Percentiles rank a stretch among this genome's conserved stretches.
Evolutionary conservation across 768 basidiomycete genomes (phyloP).

Genomic region (Hygrophoropsis aurantiaca): DNA sequence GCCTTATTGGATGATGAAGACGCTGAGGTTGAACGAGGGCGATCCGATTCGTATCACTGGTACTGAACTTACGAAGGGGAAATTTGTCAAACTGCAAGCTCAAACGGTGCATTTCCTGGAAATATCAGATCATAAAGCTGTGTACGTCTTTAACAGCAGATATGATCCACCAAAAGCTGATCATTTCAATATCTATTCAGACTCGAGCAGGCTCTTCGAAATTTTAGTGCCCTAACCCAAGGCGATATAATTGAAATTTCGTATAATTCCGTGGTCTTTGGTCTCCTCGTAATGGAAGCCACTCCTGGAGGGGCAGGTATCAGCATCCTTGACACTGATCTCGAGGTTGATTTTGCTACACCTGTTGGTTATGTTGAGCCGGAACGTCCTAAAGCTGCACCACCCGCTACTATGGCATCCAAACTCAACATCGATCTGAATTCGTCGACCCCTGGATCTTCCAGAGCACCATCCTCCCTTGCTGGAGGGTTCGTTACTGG

Average conservation of each 20-base stretch:
- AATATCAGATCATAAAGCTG: constrained; percentile 95
- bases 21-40: constrained; percentile 87
- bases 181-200: constrained; percentile 38
- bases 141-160: constrained; percentile 55
- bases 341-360: constrained; percentile 96
- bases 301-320: constrained; percentile 87
- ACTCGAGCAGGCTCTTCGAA: constrained; percentile 91
- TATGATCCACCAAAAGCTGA: neutral
- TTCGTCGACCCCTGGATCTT: constrained; percentile 83
- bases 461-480: constrained; percentile 74
- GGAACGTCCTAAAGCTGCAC: constrained; percentile 76
- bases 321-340: constrained; percentile 88
- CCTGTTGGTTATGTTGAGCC: constrained; percentile 96
- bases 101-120: constrained; percentile 95
- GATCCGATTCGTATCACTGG: constrained; percentile 94
- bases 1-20: constrained; percentile 99
- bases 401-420: constrained; percentile 90
- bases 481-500: constrained; percentile 62
- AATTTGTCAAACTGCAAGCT: constrained; percentile 95
- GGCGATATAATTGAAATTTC: constrained; percentile 97
- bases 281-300: constrained; percentile 93
- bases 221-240: constrained; percentile 89
- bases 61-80: constrained; percentile 85
- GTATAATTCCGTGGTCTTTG: constrained; percentile 96
- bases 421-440: constrained; percentile 94